Conservation (phyloP, 257 asterid genomes). For the Capsicum pubescens region DNA sequence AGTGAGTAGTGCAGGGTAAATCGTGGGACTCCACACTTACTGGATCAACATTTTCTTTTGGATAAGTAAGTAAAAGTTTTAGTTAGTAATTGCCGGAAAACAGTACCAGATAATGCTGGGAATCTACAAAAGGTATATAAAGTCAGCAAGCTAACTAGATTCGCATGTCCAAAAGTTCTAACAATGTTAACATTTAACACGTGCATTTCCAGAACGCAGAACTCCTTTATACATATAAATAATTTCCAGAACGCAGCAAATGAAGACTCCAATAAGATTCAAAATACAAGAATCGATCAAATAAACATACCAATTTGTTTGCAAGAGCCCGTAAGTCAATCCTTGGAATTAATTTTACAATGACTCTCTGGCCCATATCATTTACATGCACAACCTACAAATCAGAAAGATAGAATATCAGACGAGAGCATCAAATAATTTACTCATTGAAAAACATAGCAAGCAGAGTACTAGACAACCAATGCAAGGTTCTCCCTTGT, state of each 20-base stretch:
- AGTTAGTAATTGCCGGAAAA: background rate
- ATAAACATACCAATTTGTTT: constrained; percentile 65
- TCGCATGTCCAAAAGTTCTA: background rate
- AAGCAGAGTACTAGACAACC: constrained; percentile 43
- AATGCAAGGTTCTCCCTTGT: constrained; percentile 95
- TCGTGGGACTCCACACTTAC: no score
- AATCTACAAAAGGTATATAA: background rate
- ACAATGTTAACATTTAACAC: background rate
- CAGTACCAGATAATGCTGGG: background rate
- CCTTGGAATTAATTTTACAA: constrained; percentile 86
- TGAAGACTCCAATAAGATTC: background rate
- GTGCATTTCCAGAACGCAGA: background rate
- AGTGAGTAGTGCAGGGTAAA: no score
- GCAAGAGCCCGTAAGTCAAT: constrained; percentile 88
- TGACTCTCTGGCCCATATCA: constrained; percentile 83
- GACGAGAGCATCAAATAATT: background rate
- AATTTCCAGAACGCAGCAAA: background rate
- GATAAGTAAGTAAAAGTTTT: background rate
- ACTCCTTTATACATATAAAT: no score
- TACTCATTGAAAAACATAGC: background rate
- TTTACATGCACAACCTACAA: constrained; percentile 90
- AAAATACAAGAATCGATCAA: background rate
- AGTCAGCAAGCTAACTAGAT: background rate
- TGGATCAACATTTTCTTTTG: background rate
- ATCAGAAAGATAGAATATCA: constrained; percentile 31